phyloP scores from a whole-genome alignment of 139 green algal genomes.

The Chlorella sp. region DNA sequence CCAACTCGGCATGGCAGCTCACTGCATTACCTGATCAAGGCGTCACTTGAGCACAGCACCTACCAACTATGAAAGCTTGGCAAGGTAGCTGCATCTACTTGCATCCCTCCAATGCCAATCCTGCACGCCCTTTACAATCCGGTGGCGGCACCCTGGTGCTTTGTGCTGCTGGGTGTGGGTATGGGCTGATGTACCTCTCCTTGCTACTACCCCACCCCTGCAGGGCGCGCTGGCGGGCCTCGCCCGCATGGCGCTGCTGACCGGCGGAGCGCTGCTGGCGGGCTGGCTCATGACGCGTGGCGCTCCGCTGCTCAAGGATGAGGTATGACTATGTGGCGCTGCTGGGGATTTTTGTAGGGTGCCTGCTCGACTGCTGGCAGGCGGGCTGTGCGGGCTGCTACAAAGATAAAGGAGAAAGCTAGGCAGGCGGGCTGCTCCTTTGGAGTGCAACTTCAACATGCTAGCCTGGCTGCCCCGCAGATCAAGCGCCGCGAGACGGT shows the following conservation, averaged over 20 bases:
- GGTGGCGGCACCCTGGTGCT: no score
- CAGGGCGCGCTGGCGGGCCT: background rate
- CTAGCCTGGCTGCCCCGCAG: background rate
- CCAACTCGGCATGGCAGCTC: no score
- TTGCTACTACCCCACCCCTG: background rate
- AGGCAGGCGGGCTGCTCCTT: no score
- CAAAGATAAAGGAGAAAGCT: no score
- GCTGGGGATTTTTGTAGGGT: no score
- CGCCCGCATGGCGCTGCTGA: background rate
- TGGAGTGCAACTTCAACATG: background rate
- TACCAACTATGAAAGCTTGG: background rate
- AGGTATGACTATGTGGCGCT: no score
- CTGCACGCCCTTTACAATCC: background rate
- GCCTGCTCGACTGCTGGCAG: no score
- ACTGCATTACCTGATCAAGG: background rate
- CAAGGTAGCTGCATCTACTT: background rate
- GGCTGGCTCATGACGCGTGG: constrained; percentile 15
- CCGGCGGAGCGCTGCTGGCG: constrained; percentile 1
- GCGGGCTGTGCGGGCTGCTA: no score
- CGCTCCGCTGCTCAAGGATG: background rate
- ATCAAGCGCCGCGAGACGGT: constrained; percentile 13
- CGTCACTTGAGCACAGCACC: background rate
- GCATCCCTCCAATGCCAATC: background rate
- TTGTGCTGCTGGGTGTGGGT: no score
- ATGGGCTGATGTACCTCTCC: no score